Base-by-base conservation (phyloP, 805 yeast species). In the Lachancea mirantina region DNA sequence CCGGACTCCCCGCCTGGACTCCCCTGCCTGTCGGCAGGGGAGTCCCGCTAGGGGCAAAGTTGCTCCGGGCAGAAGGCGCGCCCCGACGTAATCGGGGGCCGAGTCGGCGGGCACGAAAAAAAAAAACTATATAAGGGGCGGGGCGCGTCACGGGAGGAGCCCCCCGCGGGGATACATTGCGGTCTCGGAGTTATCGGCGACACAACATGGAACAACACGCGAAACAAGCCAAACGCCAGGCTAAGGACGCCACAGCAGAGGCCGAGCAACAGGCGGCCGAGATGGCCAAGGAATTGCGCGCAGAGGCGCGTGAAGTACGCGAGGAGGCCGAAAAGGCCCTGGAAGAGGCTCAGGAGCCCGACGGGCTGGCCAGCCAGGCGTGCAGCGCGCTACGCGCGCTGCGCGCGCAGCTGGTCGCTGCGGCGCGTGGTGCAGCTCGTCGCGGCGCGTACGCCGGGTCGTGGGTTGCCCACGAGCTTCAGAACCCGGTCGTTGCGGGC, bases 401-500 rank as follows among this genome's bases (percentile, higher is more conserved):
- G 17, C 24, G 30, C 22, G 26, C 30, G n/a, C n/a, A n/a, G n/a
- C n/a, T n/a, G n/a, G n/a, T n/a, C 9, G 40, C 28, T 14, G 35
- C 46, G 13, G 29, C 52, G 17, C 39, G 55, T 5, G 34, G 42
- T 14, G 29, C 45, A 10, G 49, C 54, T 11, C 32, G 45, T 15
- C 39, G 35, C 10, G 36, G 44, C 9, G 30, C 24, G 26, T 13
- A 31, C 17, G 23, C 36, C n/a, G 25, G 34, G 14, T 29, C 26
- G 22, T 32, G 30, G n/a, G 26, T 36, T 6, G 11, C 33, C n/a
- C 21, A 19, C 20, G 81, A 75, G 51, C 61, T 76, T 42, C 65
- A 74, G 47, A 76, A 77, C 60, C 84, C 84, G 0, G 79, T 71
- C 4, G 79, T 77, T 28, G 57, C 70, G 13, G 54, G 72, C 19